These are phyloP conservation scores for Meyerozyma guilliermondii DNA, from an alignment of 1,139 yeast species.

Conservation along the genomic window DNA sequence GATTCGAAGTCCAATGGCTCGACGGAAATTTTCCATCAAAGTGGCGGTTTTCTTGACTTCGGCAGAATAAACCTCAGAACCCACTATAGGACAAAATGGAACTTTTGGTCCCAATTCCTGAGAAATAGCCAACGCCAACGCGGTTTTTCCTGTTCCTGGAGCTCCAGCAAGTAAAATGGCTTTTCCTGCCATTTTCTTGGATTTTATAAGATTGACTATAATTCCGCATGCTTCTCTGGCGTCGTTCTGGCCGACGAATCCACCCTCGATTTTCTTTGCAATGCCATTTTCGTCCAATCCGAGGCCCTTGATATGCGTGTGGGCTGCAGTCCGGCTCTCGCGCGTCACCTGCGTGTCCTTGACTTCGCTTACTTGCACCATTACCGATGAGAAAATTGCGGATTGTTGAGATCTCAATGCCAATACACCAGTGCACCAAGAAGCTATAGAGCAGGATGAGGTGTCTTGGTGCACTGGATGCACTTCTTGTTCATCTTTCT, in stretches of 20 bases:
- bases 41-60: conserved; percentile 98
- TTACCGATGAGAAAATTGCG: conserved; percentile 15
- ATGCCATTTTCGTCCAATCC: conserved; percentile 89
- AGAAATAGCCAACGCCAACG: conserved; percentile 90
- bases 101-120: conserved; percentile 98
- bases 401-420: too few species aligned
- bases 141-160: conserved; percentile 98
- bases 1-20: conserved; percentile 93
- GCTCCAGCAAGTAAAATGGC: conserved; percentile 96
- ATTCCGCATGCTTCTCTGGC: conserved; percentile 99
- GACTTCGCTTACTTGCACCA: conserved; percentile 86
- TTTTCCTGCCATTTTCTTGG: conserved; percentile 91
- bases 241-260: conserved; percentile 90
- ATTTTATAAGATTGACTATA: conserved; percentile 87
- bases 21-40: conserved; percentile 93
- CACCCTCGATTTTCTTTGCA: conserved; percentile 85
- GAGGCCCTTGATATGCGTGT: conserved; percentile 92
- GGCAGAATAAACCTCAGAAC: conserved; percentile 91
- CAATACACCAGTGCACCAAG: too few species aligned
- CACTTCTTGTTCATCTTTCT: neutral
- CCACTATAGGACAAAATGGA: conserved; percentile 97
- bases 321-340: conserved; percentile 88
- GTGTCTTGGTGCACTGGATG: too few species aligned
- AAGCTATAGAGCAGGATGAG: too few species aligned
- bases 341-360: conserved; percentile 51